A percentile compares a stretch with the other conserved stretches of the same genome.
Evolutionary conservation across 768 basidiomycete genomes (phyloP).

Genomic region (Trametes cinnabarina): DNA sequence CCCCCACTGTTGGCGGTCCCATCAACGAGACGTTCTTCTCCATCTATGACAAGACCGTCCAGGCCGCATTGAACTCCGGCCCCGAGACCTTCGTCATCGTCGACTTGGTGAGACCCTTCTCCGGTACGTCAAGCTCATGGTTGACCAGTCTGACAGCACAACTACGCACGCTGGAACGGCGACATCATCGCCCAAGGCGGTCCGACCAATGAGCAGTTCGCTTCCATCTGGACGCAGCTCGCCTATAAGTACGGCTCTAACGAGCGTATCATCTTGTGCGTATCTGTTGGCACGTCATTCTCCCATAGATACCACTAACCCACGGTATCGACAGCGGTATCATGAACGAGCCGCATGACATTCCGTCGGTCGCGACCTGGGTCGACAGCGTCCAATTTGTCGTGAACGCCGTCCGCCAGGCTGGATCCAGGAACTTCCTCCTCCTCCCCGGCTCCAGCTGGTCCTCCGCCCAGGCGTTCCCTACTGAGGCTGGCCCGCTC

Average conservation of each 20-base stretch:
- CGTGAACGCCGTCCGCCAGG: constrained; percentile 42
- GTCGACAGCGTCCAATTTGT: constrained; percentile 37
- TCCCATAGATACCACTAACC: constrained; percentile 19
- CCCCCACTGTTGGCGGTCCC: constrained; percentile 46
- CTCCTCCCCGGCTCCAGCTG: constrained; percentile 45
- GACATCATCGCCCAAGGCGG: constrained; percentile 41
- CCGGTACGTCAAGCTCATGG: neutral
- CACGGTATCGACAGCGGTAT: constrained; percentile 25
- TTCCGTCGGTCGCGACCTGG: constrained; percentile 36
- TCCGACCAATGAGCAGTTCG: constrained; percentile 41
- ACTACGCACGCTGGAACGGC: constrained; percentile 60
- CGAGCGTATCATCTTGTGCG: constrained; percentile 35
- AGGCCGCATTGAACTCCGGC: constrained; percentile 42
- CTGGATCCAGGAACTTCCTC: constrained; percentile 43
- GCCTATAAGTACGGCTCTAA: constrained; percentile 38
- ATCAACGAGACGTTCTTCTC: constrained; percentile 42
- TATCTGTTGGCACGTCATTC: constrained; percentile 15
- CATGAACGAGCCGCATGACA: constrained; percentile 51
- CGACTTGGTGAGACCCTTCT: constrained; percentile 38
- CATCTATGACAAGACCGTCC: constrained; percentile 48
- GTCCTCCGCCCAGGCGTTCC: constrained; percentile 38
- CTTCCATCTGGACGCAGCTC: constrained; percentile 41
- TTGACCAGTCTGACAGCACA: constrained; percentile 38
- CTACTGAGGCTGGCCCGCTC: constrained; percentile 38
- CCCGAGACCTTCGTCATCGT: constrained; percentile 47